Conservation (phyloP, 768 basidiomycete genomes). For the Mycena belliarum region DNA sequence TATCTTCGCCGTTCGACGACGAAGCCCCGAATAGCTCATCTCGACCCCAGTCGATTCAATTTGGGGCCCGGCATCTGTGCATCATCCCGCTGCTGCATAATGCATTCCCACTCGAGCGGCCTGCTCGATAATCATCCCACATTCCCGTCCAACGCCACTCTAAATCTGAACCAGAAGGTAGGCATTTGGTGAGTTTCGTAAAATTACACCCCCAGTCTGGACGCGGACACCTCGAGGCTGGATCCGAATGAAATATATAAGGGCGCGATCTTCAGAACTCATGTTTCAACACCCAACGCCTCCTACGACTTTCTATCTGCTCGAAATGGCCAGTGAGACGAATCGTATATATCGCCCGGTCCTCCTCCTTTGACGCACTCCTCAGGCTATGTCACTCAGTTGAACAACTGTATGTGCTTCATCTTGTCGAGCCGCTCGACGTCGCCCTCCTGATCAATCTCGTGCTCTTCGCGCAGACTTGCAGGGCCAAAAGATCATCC, state of each 20-base stretch:
- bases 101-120: constrained; percentile 1
- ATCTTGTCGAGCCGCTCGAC: neutral
- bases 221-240: neutral
- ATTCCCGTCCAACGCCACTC: neutral
- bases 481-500: constrained; percentile 30
- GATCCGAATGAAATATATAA: constrained; percentile 14
- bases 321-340: constrained; percentile 13
- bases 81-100: constrained; percentile 2
- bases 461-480: constrained; percentile 30
- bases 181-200: constrained; percentile 1
- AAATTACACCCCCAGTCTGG: neutral
- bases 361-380: neutral
- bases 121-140: constrained; percentile 1
- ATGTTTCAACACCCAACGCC: neutral
- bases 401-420: constrained; percentile 24
- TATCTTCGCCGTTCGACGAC: neutral
- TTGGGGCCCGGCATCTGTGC: constrained; percentile 4
- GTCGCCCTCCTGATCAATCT: neutral
- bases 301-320: neutral
- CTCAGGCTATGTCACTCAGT: constrained; percentile 32
- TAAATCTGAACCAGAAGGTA: constrained; percentile 15
- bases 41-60: neutral
- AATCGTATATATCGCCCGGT: neutral
- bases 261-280: neutral
- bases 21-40: neutral